Evolutionary conservation across 306 rosid genomes (phyloP), one percentile per base, ranked within the genome.

Genomic region (Rosa lucieae): DNA sequence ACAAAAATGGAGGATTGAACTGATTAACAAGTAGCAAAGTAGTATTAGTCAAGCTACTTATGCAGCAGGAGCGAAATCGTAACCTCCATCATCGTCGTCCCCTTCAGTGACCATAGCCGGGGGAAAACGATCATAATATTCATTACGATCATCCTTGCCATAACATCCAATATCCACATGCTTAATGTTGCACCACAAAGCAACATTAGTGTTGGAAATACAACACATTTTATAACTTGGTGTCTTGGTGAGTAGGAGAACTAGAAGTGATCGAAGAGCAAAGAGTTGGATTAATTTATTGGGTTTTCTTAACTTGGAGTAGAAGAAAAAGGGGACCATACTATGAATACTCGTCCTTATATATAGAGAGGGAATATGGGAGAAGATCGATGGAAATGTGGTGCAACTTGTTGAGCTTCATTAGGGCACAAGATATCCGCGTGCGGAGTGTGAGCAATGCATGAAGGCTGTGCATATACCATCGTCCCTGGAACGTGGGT

Each of bases 1-100:
- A 40, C 8, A 1, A 10, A 44, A 44, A 10, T 8, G 47, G 47
- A 10, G 2, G 10, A 44, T 44, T 44, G 47, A 44, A 44, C 59
- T 52, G 18, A 18, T 14, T 42, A 21, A 29, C 21, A 2, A 11
- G 21, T 9, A 12, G 35, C 29, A 13, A 15, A 17, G 2, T 51
- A 1, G 17, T 21, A 9, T 23, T 17, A 26, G 8, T 29, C 20
- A 8, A 53, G 39, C 6, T 61, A 35, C 9, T 78, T 80, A 74
- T 69, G 93, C 90, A n/a, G 91, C 89, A 0, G 89, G 91, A 72
- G 92, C 90, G 51, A 81, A 87, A 67, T 85, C 90, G 53, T 74
- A 85, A 21, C 21, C 63, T 3, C 55, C 89, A 15, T 83, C 82
- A 3, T n/a, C 85, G 1, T n/a, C 75, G 0, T 80, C 85, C 4